These are phyloP conservation scores for Myriosclerotinia duriaeana DNA, from an alignment of 2,329 filamentous ascomycete genomes.

Conservation along the genomic window DNA sequence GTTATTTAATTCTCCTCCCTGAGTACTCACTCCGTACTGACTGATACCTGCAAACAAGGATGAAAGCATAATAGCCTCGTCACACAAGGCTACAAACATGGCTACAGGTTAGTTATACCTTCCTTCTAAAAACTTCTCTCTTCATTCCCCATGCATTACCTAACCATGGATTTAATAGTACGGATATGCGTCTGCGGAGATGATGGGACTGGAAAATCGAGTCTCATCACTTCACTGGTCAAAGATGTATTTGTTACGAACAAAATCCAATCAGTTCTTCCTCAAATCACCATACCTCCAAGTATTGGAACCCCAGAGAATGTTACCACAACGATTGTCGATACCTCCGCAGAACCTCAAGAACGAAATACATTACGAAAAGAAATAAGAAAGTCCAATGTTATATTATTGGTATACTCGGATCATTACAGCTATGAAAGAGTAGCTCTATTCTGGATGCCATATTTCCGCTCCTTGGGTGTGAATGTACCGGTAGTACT, in stretches of 20 bases:
- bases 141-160: neutral
- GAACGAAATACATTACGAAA: conserved; percentile 87
- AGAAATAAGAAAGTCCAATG: conserved; percentile 94
- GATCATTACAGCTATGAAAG: conserved; percentile 99
- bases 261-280: conserved; percentile 92
- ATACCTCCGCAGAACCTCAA: conserved; percentile 92
- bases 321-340: conserved; percentile 95
- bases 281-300: conserved; percentile 91
- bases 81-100: conserved; percentile 37
- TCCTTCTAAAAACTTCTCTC: neutral
- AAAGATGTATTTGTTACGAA: conserved; percentile 95
- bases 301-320: conserved; percentile 92
- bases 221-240: conserved; percentile 89
- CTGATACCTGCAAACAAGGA: conserved; percentile 12
- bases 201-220: conserved; percentile 91
- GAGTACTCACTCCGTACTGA: neutral
- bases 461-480: conserved; percentile 94
- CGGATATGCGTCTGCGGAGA: conserved; percentile 96
- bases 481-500: conserved; percentile 97
- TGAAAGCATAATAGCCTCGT: conserved; percentile 33
- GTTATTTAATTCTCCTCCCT: neutral
- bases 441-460: conserved; percentile 97
- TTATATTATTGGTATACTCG: conserved; percentile 94
- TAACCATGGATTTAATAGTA: conserved; percentile 50
- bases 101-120: conserved; percentile 34